These are phyloP conservation scores for Phytophthora aleatoria DNA, from an alignment of 352 stramenopile species.

Conservation along the genomic window DNA sequence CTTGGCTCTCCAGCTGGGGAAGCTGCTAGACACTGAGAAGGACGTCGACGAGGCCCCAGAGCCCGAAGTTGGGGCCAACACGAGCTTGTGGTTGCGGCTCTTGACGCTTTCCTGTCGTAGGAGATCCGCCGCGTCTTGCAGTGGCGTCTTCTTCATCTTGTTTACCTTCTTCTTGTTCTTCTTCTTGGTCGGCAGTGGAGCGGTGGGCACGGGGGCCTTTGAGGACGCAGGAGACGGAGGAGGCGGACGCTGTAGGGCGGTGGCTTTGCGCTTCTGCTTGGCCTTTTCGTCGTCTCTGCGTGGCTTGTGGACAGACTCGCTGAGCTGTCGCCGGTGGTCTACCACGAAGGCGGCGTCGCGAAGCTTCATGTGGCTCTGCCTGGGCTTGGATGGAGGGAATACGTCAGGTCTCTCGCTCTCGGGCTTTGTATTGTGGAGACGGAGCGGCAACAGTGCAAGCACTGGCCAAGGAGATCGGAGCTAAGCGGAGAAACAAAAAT, in stretches of 20 bases:
- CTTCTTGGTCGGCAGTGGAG: constrained; percentile 18
- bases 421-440: constrained; percentile 33
- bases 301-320: constrained; percentile 6
- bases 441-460: constrained; percentile 1
- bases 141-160: constrained; percentile 39
- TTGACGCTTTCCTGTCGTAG: constrained; percentile 67
- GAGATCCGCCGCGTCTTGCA: constrained; percentile 15
- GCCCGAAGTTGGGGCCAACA: constrained; percentile 43
- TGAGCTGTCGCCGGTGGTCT: constrained; percentile 44
- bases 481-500: constrained; percentile 8
- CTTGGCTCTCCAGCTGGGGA: constrained; percentile 43
- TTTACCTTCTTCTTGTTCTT: constrained; percentile 37
- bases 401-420: background rate
- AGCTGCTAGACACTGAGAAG: constrained; percentile 28
- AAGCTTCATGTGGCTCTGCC: constrained; percentile 34
- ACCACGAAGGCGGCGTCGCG: constrained; percentile 47
- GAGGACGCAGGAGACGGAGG: background rate
- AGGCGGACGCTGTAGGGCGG: constrained; percentile 2
- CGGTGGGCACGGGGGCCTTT: background rate
- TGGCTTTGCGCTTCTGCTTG: constrained; percentile 37
- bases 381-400: constrained; percentile 6
- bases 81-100: constrained; percentile 73
- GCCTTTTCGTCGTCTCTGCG: constrained; percentile 36
- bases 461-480: constrained; percentile 24
- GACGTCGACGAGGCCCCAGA: constrained; percentile 7